phyloP scores from a whole-genome alignment of 1,139 yeast genomes.

The Taphrina wiesneri region DNA sequence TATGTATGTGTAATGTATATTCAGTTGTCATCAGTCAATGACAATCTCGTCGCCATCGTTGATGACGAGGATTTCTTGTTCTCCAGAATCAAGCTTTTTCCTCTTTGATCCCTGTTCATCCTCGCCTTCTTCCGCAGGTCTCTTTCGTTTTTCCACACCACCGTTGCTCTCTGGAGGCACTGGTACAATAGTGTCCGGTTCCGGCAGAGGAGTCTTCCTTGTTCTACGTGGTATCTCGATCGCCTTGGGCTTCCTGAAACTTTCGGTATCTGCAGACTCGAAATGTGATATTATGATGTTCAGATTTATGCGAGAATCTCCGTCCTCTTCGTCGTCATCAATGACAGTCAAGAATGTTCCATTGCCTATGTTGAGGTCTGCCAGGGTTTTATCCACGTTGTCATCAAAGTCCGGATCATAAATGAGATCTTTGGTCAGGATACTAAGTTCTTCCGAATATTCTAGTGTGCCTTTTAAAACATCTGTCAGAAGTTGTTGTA shows the following conservation, averaged over 20 bases:
- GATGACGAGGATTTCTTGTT: constrained; percentile 9
- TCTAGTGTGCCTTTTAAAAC: constrained; percentile 53
- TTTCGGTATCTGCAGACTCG: background rate
- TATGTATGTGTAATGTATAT: too few species aligned
- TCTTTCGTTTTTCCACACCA: constrained; percentile 19
- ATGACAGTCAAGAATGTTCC: constrained; percentile 68
- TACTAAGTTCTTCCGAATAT: constrained; percentile 66
- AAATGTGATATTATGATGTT: constrained; percentile 3
- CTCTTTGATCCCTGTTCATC: background rate
- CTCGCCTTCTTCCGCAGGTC: constrained; percentile 11
- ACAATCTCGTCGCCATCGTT: constrained; percentile 40
- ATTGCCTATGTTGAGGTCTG: constrained; percentile 57
- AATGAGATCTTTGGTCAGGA: constrained; percentile 65
- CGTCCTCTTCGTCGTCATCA: constrained; percentile 65
- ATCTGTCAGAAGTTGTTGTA: constrained; percentile 51
- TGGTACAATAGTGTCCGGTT: constrained; percentile 15
- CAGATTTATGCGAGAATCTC: constrained; percentile 9
- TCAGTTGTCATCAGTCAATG: background rate
- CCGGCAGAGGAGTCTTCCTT: background rate
- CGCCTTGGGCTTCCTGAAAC: background rate
- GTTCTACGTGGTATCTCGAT: constrained; percentile 2
- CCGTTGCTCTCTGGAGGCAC: constrained; percentile 11
- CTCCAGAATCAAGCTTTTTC: background rate
- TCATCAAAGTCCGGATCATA: constrained; percentile 92
- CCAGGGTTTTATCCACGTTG: constrained; percentile 55